phyloP scores from a whole-genome alignment of 1,284 basidiomycete genomes.

The Ustilago shanxiensis region DNA sequence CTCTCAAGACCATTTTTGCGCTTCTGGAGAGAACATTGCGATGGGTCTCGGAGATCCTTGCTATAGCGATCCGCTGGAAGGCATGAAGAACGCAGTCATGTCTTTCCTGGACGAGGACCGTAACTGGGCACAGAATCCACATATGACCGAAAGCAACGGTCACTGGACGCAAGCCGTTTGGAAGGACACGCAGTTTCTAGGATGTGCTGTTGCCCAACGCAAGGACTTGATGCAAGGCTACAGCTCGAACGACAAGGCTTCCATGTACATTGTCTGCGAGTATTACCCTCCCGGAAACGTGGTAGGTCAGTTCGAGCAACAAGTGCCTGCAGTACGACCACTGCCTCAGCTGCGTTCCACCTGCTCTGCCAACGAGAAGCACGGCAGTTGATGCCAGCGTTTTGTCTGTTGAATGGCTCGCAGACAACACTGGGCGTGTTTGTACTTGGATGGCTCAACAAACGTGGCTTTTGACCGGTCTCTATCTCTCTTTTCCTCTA shows the following conservation, averaged over 20 bases:
- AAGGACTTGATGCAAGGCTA: slow-evolving; percentile 29
- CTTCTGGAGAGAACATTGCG: slow-evolving; percentile 52
- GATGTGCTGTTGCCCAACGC: slow-evolving; percentile 42
- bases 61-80: slow-evolving; percentile 38
- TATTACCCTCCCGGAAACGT: slow-evolving; percentile 51
- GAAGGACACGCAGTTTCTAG: slow-evolving; percentile 38
- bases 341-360: slow-evolving; percentile 29
- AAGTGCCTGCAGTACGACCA: slow-evolving; percentile 25
- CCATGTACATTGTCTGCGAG: slow-evolving; percentile 47
- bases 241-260: slow-evolving; percentile 3
- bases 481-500: too few relatives aligned
- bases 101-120: slow-evolving; percentile 53
- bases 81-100: slow-evolving; percentile 42
- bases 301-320: slow-evolving; percentile 17
- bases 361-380: slow-evolving; percentile 46
- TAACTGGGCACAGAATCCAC: slow-evolving; percentile 30
- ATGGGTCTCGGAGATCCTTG: slow-evolving; percentile 39
- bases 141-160: slow-evolving; percentile 18
- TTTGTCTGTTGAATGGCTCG: too few relatives aligned
- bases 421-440: too few relatives aligned
- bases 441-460: too few relatives aligned
- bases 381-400: slow-evolving; percentile 24
- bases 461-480: too few relatives aligned
- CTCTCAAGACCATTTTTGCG: slow-evolving; percentile 46
- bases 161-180: slow-evolving; percentile 46